Base-by-base conservation (phyloP, 495 filamentous ascomycete species). In the Astrothelium subdiscretum region DNA sequence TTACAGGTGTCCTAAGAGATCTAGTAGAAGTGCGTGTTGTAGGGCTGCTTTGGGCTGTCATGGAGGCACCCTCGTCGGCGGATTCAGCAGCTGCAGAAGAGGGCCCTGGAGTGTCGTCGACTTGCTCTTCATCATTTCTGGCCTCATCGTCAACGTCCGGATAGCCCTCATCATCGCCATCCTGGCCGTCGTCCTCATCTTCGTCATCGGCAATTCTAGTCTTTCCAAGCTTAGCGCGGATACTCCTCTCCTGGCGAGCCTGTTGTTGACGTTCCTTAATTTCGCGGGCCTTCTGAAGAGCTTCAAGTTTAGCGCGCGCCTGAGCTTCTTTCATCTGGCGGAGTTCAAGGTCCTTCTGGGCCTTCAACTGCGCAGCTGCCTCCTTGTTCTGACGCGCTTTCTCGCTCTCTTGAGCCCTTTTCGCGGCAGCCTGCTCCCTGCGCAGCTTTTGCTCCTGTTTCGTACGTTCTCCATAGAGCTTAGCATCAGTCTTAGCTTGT, bases 361-460 rank as follows among this genome's bases (percentile, higher is more conserved):
- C 44, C 48, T 62, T 58, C 20, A 31, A 31, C 22, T 58, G 38
- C 2, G 54, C 44, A 6, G 40, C 38, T 2, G 48, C 48, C 15
- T 54, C 22, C 29, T 24, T 20, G 24, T 29, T 29, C 48, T 27
- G 48, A 54, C 48, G 48, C 11, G n/a, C 8, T 15, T 29, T 54
- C 48, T 26, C 48, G 6, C 20, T 24, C 8, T 63, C 32, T 31
- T 63, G 15, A 15, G 32, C 38, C 62, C 43, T 61, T 58, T 44
- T 57, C 3, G 31, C 59, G 18, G n/a, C 38, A 27, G 38, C 35
- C 26, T 51, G n/a, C 29, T 43, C 42, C 24, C 51, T 42, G 12
- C 42, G 59, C 20, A 61, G 18, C 42, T 43, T 63, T 48, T 62
- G 58, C 43, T 59, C 64, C n/a, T 54, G 48, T 10, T 40, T 59